phyloP scores from a whole-genome alignment of 805 yeast genomes.

The Nakazawaea siamensis region DNA sequence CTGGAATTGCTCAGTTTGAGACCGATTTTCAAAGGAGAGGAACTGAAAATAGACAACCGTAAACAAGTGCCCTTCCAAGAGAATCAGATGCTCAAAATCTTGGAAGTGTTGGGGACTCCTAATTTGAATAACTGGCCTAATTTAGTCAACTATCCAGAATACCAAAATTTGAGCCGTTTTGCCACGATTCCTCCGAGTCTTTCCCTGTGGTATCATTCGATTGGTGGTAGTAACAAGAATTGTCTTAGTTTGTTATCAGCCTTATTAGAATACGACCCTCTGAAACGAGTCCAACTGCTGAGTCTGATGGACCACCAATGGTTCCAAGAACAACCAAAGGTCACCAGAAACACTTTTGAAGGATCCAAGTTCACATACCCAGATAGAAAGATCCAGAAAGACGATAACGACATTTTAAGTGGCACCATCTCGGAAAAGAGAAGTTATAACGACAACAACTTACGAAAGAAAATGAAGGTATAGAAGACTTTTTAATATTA shows the following conservation, averaged over 20 bases:
- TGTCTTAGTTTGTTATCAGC: constrained; percentile 60
- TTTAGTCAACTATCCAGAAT: constrained; percentile 79
- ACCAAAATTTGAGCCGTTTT: constrained; percentile 48
- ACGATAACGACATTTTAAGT: constrained; percentile 65
- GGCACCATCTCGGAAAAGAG: constrained; percentile 3
- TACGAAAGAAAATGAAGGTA: not conserved
- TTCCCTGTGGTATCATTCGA: constrained; percentile 77
- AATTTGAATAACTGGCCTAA: constrained; percentile 69
- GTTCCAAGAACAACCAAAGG: constrained; percentile 64
- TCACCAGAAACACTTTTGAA: constrained; percentile 72
- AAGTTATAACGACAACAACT: not conserved
- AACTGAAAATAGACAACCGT: constrained; percentile 89
- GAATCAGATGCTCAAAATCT: constrained; percentile 82
- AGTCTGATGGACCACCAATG: constrained; percentile 71
- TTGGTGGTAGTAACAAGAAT: constrained; percentile 64
- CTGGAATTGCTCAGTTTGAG: constrained; percentile 84
- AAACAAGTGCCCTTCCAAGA: constrained; percentile 91
- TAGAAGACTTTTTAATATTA: not conserved
- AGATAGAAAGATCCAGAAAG: constrained; percentile 75
- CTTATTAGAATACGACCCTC: constrained; percentile 78
- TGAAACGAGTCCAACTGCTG: constrained; percentile 67
- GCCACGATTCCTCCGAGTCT: constrained; percentile 61
- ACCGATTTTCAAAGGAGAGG: constrained; percentile 97
- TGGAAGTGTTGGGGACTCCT: constrained; percentile 94
- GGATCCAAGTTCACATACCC: constrained; percentile 74